Percentiles rank a stretch among this genome's conserved stretches.
These are phyloP conservation scores for Cladophialophora carrionii DNA, from an alignment of 2,329 filamentous ascomycete genomes.

Conservation along the genomic window DNA sequence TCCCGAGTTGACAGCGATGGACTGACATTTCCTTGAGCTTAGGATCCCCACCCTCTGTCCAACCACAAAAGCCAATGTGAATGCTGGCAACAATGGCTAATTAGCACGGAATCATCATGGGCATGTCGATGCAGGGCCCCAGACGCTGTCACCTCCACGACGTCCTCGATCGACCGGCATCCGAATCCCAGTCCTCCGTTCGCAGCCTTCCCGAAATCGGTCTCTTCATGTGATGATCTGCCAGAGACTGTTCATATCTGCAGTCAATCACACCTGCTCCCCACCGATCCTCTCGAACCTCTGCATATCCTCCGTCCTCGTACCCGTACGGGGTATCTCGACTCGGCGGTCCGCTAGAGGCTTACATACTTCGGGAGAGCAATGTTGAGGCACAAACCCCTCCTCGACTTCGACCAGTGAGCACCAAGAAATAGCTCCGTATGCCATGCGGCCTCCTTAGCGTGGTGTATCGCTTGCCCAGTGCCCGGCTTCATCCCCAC, in stretches of 20 bases:
- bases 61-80: background rate
- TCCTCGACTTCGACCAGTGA: slow-evolving; percentile 16
- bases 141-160: background rate
- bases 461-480: slow-evolving; percentile 21
- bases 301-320: slow-evolving; percentile 24
- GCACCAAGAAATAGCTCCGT: slow-evolving; percentile 7
- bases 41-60: slow-evolving; percentile 2
- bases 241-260: background rate
- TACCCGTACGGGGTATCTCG: slow-evolving; percentile 2
- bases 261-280: background rate
- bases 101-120: slow-evolving; percentile 1
- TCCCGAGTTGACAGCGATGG: slow-evolving; percentile 8
- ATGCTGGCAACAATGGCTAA: background rate
- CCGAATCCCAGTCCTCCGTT: background rate
- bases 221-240: background rate
- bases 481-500: slow-evolving; percentile 28
- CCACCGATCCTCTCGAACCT: slow-evolving; percentile 31
- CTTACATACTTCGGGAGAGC: slow-evolving; percentile 18
- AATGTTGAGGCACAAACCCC: slow-evolving; percentile 19
- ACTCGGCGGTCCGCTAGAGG: slow-evolving; percentile 8
- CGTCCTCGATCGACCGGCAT: background rate
- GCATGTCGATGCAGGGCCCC: background rate
- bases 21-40: background rate
- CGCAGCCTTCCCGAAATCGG: background rate
- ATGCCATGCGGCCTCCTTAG: slow-evolving; percentile 31